Base-by-base conservation (phyloP, 495 filamentous ascomycete species). In the Saxophila tyrrhenica region DNA sequence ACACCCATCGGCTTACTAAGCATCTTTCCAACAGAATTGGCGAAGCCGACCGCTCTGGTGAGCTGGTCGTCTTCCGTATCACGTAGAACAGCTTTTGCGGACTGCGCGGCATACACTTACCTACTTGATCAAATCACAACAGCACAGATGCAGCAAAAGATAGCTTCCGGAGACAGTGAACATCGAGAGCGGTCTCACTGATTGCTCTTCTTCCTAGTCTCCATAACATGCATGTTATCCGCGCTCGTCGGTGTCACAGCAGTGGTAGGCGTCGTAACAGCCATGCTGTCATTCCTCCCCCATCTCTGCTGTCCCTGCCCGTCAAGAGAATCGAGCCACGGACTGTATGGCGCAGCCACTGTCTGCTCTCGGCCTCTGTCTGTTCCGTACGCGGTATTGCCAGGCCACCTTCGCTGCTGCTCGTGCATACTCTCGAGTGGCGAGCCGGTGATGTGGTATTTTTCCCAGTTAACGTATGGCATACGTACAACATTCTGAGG, bases 391-490 rank as follows among this genome's bases (percentile, higher is more conserved):
- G 60, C 46, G 19, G 56, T 25, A 19, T 39, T 46, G 17, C 49
- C 44, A 0, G 89, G 89, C 39, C 84, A 73, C 48, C 69, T 68
- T 25, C 78, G 60, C 67, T 94, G 87, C 68, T 92, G 85, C 52
- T 79, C 76, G 69, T 95, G 89, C 59, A 94, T 73, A 67, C 82
- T 84, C 65, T 94, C 87, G 43, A 95, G 69, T 11, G 84, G 74
- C 52, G 85, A 83, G 23, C 88, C 89, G 0, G 89, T 81, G 17
- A 94, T 73, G 54, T 83, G 84, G 65, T 95, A 95, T 64, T 94
- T 87, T 5, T 79, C 78, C 89, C 89, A 95, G 71, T 94, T 94
- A 55, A 95, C 78, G 1, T 86, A 82, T 22, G 89, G 89, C 72
- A 80, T 85, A 32, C 89, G 83, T 9, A 92, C 79, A 1, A 95